Conservation (phyloP, 345 rosid genomes). For the Hypericum perforatum region DNA sequence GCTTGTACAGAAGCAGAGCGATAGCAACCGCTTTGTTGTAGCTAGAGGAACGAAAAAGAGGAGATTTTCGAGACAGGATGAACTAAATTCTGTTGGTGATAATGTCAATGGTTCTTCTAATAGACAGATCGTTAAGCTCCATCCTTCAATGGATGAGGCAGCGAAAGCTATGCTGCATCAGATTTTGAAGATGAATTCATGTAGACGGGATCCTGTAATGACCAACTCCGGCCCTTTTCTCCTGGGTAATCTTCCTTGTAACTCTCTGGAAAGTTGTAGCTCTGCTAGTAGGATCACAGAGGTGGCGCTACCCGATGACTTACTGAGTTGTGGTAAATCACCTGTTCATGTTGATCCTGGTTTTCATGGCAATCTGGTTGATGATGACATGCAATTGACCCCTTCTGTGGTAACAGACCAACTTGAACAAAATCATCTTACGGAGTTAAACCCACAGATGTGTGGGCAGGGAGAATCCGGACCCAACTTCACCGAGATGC, state of each 20-base stretch:
- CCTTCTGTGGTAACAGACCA: conserved; percentile 13
- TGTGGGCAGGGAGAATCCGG: conserved; percentile 3
- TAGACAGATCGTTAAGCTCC: conserved; percentile 23
- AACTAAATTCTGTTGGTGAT: conserved; percentile 2
- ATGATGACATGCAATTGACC: conserved; percentile 13
- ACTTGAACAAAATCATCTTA: conserved; percentile 10
- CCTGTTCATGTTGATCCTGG: conserved; percentile 14
- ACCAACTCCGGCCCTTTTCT: conserved; percentile 15
- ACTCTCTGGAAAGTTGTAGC: no score
- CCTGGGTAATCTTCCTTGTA: not conserved
- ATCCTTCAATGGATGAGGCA: conserved; percentile 26
- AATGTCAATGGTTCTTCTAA: conserved; percentile 1
- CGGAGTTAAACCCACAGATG: conserved; percentile 9
- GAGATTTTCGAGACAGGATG: conserved; percentile 8
- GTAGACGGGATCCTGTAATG: conserved; percentile 14
- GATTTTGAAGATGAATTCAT: conserved; percentile 19
- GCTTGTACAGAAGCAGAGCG: conserved; percentile 27
- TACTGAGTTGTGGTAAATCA: conserved; percentile 6
- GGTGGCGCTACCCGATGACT: conserved; percentile 16
- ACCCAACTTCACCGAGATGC: not conserved
- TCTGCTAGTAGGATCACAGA: not conserved
- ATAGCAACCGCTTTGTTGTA: conserved; percentile 17
- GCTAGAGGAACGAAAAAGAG: conserved; percentile 23
- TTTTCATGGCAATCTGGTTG: conserved; percentile 16
- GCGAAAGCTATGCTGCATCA: conserved; percentile 24